Evolutionary conservation across 768 basidiomycete species (phyloP).

Genomic region (Floccularia luteovirens): DNA sequence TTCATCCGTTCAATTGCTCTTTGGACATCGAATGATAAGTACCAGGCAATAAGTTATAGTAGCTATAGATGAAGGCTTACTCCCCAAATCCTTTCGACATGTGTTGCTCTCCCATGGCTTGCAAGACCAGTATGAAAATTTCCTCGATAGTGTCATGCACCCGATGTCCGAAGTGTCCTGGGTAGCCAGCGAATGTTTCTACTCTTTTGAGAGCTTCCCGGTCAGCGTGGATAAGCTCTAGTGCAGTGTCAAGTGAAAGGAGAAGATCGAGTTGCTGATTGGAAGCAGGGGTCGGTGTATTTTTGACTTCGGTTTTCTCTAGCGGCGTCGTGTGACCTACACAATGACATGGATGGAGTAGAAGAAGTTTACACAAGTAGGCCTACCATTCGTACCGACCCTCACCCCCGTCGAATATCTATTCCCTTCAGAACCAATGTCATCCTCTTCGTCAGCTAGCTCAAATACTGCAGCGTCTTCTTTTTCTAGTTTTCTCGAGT

Average conservation of each 20-base stretch:
- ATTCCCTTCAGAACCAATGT: too few species aligned
- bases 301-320: too few species aligned
- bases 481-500: constrained; percentile 26
- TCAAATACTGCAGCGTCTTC: background rate
- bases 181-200: constrained; percentile 85
- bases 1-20: constrained; percentile 90
- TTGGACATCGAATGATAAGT: constrained; percentile 1
- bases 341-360: too few species aligned
- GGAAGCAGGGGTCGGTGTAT: background rate
- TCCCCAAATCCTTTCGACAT: constrained; percentile 70
- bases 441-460: background rate
- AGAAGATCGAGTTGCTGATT: constrained; percentile 65
- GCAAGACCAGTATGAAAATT: constrained; percentile 79
- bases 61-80: constrained; percentile 31
- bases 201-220: constrained; percentile 88
- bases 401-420: too few species aligned
- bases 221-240: constrained; percentile 90
- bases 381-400: too few species aligned
- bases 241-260: constrained; percentile 84
- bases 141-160: constrained; percentile 95
- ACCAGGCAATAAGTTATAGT: constrained; percentile 11
- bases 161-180: constrained; percentile 78
- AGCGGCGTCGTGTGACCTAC: background rate
- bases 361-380: too few species aligned
- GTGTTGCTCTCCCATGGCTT: constrained; percentile 72